Evolutionary conservation across 257 asterid genomes (phyloP), one percentile per base, ranked within the genome.

Genomic region (Asclepias syriaca): DNA sequence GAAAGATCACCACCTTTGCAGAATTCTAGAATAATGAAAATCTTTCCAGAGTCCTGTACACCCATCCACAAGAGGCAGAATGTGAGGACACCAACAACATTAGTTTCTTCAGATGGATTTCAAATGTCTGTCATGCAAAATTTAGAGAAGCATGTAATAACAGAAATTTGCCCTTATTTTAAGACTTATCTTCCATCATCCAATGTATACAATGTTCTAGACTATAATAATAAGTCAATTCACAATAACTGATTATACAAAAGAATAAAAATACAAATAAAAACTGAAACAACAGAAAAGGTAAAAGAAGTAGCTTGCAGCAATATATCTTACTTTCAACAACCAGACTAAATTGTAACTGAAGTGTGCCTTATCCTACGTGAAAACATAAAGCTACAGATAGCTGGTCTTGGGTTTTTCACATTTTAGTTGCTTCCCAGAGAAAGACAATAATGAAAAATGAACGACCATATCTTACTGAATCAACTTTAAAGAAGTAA

Each of bases 1-100:
- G 96, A 91, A 65, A 94, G 95, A 78, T 94, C 99, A 70, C 99
- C 99, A 57, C 99, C 99, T 86, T 81, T 88, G 83, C 99, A 94
- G 83, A 81, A 90, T 78, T 94, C 99, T 84, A 94, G 79, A 80
- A 94, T 77, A 75, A 94, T 91, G 78, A 89, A 92, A 55, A 94
- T 86, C 78, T 87, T 91, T 58, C 96, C 99, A 69, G 89, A 67
- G 78, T 94, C 99, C 99, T 94, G 79, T 19, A 75, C 72, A 19
- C 46, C 59, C 80, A 81, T 58, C 70, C 76, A 75, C 43, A 60
- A 68, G 67, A 71, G 32, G 77, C 6, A 37, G 51, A 55, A 43
- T 43, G 32, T 8, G 43, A 59, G 65, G 66, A 21, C 6, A 13
- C n/a, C 56, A 54, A 54, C 66, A 29, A n/a, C 19, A 12, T 8